Evolutionary conservation across 495 filamentous ascomycete species (phyloP).

Genomic region (Chaetomidium leptoderma): DNA sequence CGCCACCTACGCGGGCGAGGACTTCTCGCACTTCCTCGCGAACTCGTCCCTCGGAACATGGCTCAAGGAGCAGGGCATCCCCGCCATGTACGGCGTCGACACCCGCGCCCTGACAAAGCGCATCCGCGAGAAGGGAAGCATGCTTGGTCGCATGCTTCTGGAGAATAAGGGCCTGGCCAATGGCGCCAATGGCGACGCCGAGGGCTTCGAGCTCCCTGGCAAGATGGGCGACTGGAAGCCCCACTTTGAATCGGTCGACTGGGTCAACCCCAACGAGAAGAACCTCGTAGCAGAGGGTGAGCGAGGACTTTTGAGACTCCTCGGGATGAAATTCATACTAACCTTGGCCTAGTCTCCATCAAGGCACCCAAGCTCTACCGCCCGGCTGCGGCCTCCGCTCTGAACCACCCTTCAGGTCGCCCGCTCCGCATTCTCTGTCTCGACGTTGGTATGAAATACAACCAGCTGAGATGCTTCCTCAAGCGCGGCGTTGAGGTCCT

Average conservation of each 20-base stretch:
- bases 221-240: conserved; percentile 55
- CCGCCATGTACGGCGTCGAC: conserved; percentile 95
- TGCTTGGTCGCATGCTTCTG: conserved; percentile 86
- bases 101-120: conserved; percentile 90
- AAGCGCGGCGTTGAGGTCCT: conserved; percentile 88
- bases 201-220: conserved; percentile 28
- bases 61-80: conserved; percentile 92
- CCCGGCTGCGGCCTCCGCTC: conserved; percentile 56
- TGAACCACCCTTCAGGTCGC: conserved; percentile 83
- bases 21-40: conserved; percentile 91
- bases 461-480: conserved; percentile 90
- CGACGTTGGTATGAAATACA: conserved; percentile 96
- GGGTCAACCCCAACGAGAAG: conserved; percentile 85
- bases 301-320: conserved; percentile 28
- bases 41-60: conserved; percentile 84
- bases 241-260: conserved; percentile 70
- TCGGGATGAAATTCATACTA: conserved; percentile 22
- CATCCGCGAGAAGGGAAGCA: conserved; percentile 89
- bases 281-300: conserved; percentile 94
- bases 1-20: conserved; percentile 86
- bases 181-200: conserved; percentile 47
- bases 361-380: conserved; percentile 74
- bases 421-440: conserved; percentile 81
- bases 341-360: conserved; percentile 68
- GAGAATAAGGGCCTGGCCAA: conserved; percentile 55